A percentile compares a stretch with the other conserved stretches of the same genome.
Conservation (phyloP, 2,329 filamentous ascomycete species). For the Nectriaceae sp. region DNA sequence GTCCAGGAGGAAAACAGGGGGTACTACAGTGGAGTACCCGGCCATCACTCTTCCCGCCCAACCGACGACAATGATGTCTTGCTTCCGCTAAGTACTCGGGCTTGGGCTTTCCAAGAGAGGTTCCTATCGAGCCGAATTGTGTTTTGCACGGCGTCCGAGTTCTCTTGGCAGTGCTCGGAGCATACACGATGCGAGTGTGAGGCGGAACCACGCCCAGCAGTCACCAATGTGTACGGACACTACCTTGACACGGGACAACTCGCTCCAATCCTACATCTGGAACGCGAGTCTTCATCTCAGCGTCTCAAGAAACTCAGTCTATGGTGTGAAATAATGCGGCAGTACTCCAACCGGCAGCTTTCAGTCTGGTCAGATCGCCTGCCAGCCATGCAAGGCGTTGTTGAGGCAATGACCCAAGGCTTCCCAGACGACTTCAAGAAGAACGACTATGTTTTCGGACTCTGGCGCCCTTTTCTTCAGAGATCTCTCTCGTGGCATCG, state of each 20-base stretch:
- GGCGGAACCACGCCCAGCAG: background rate
- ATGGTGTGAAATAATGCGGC: slow-evolving; percentile 1
- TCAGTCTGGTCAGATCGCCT: slow-evolving; percentile 1
- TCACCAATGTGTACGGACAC: background rate
- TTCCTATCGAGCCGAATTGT: slow-evolving; percentile 1
- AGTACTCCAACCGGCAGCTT: background rate
- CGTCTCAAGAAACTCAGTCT: slow-evolving; percentile 1
- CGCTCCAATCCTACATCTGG: background rate
- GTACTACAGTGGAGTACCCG: background rate
- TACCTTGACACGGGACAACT: background rate
- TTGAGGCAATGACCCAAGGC: background rate
- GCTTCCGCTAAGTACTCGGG: background rate
- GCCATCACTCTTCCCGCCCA: slow-evolving; percentile 1
- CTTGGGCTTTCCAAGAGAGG: slow-evolving; percentile 2
- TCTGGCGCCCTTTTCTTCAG: background rate
- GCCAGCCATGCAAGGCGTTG: background rate
- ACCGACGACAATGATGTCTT: background rate
- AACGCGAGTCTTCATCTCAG: background rate
- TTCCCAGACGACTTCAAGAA: background rate
- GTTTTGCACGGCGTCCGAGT: slow-evolving; percentile 1
- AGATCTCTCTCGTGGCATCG: slow-evolving; percentile 1
- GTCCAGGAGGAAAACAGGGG: slow-evolving; percentile 1
- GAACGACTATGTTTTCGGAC: background rate
- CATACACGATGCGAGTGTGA: background rate
- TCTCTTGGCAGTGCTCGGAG: slow-evolving; percentile 3